These are phyloP conservation scores for Aspergillus fructus DNA, from an alignment of 2,329 filamentous ascomycete genomes.

Conservation along the genomic window DNA sequence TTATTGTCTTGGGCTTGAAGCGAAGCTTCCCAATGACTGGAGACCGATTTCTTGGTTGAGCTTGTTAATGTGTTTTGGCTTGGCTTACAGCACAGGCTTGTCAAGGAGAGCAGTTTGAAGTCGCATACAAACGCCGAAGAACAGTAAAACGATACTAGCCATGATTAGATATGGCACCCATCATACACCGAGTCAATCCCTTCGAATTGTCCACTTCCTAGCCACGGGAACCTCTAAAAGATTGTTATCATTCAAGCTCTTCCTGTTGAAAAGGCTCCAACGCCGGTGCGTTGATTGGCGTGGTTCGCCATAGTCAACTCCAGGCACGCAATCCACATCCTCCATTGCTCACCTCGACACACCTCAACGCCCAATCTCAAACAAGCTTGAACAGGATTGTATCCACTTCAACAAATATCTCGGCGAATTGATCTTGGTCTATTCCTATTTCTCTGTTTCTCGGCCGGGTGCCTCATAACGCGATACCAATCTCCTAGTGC, in stretches of 20 bases:
- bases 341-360: constrained; percentile 11
- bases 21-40: not conserved
- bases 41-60: not conserved
- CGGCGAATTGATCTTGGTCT: not conserved
- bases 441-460: constrained; percentile 4
- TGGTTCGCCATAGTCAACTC: constrained; percentile 4
- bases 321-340: constrained; percentile 14
- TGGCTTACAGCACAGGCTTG: not conserved
- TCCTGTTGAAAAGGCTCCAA: not conserved
- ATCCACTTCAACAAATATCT: constrained; percentile 3
- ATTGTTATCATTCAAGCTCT: not conserved
- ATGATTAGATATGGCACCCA: not conserved
- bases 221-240: not conserved
- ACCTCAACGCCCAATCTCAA: constrained; percentile 8
- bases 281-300: not conserved
- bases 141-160: not conserved
- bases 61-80: not conserved
- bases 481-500: constrained; percentile 10
- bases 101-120: not conserved
- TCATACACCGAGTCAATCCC: no score
- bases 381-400: not conserved
- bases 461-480: constrained; percentile 14
- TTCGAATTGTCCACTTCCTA: not conserved
- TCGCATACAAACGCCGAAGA: not conserved
- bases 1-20: not conserved